These are phyloP conservation scores for Eragrostis nindensis DNA, from an alignment of 176 grass and related monocot genomes.

Conservation along the genomic window DNA sequence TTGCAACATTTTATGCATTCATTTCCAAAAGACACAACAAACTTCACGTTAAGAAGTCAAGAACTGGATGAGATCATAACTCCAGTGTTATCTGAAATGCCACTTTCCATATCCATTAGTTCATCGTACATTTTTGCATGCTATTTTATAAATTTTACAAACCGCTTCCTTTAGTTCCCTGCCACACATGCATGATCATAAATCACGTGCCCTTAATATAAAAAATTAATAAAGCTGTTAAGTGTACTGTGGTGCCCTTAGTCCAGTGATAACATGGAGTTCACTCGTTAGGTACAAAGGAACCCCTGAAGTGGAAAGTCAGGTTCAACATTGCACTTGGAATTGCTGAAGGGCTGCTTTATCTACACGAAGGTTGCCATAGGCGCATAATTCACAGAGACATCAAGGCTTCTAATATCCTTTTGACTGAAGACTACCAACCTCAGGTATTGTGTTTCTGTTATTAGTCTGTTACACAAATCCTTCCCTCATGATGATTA, in stretches of 20 bases:
- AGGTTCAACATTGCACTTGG: conserved; percentile 82
- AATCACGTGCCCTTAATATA: conserved; percentile 2
- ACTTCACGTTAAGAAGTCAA: not conserved
- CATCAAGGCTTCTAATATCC: conserved; percentile 99
- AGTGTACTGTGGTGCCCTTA: conserved; percentile 18
- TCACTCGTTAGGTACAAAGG: conserved; percentile 79
- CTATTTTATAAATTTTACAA: conserved; percentile 18
- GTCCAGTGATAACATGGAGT: conserved; percentile 44
- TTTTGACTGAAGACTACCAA: conserved; percentile 92
- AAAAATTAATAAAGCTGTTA: conserved; percentile 18
- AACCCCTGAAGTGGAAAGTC: conserved; percentile 73
- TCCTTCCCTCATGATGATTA: not conserved
- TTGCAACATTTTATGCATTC: conserved; percentile 11
- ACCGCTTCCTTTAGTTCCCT: not conserved
- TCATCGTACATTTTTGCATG: conserved; percentile 29
- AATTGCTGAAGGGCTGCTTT: conserved; percentile 88
- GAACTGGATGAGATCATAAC: conserved; percentile 5
- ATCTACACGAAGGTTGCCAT: conserved; percentile 95
- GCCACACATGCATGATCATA: not conserved
- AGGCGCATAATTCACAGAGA: conserved; percentile 98
- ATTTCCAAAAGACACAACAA: not conserved
- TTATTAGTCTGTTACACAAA: conserved; percentile 17
- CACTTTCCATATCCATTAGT: not conserved
- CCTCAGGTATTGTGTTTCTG: conserved; percentile 71
- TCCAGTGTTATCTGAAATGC: conserved; percentile 27